A percentile compares a stretch with the other conserved stretches of the same genome.
Evolutionary conservation across 2,329 filamentous ascomycete species (phyloP).

Genomic region (Pseudodiploospora longispora): DNA sequence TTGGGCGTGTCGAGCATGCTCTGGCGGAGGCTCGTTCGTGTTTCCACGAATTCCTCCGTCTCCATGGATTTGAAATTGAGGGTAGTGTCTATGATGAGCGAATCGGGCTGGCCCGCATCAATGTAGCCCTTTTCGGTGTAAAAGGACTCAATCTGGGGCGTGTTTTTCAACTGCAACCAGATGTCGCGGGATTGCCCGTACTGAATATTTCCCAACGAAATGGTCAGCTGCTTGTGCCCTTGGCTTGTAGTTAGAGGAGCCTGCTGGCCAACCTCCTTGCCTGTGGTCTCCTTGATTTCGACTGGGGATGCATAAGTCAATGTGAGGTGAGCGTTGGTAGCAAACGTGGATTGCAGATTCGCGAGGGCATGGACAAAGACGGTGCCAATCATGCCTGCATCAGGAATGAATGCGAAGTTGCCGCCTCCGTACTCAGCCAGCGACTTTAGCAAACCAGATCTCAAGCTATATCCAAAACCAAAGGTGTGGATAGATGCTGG

Average conservation of each 20-base stretch:
- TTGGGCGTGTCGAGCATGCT: conserved; percentile 13
- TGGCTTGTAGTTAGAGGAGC: conserved; percentile 12
- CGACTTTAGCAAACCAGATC: conserved; percentile 46
- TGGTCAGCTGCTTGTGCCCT: conserved; percentile 20
- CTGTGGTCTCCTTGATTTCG: conserved; percentile 30
- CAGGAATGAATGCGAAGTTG: conserved; percentile 54
- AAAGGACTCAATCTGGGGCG: background rate
- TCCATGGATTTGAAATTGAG: conserved; percentile 26
- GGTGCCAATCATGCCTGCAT: conserved; percentile 55
- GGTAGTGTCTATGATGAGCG: conserved; percentile 20
- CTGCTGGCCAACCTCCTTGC: conserved; percentile 29
- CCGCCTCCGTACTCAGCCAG: conserved; percentile 50
- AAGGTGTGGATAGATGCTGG: conserved; percentile 35
- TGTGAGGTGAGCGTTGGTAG: conserved; percentile 35
- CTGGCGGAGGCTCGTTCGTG: conserved; percentile 3
- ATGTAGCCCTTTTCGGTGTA: background rate
- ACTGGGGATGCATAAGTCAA: conserved; percentile 31
- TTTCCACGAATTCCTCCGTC: background rate
- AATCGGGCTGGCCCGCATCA: background rate
- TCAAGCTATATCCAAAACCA: conserved; percentile 26
- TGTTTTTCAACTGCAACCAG: conserved; percentile 30
- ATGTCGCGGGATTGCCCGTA: conserved; percentile 55
- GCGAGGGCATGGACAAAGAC: conserved; percentile 55
- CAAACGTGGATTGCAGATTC: conserved; percentile 52
- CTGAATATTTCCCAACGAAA: conserved; percentile 45